Base-by-base conservation (phyloP, 164 flowering plant genomes). In the grape (Vitis vinifera) region DNA sequence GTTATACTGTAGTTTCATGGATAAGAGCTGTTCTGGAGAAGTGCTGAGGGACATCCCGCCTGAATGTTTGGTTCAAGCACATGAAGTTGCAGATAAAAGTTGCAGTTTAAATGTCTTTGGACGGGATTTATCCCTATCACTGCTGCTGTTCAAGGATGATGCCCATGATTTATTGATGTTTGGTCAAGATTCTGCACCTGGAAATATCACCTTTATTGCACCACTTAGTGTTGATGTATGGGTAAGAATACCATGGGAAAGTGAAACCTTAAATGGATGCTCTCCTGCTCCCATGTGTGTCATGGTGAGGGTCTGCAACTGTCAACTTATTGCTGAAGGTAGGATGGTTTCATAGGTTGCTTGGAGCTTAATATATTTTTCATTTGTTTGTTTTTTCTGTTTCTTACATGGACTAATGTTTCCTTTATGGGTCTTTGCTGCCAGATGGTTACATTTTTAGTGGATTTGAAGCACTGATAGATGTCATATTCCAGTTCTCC, bases 261-360 rank as follows among this genome's bases (percentile, higher is more conserved):
- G 52, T 73, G 72, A 69, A 59, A 16, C 67, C 52, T 59, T 60
- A 67, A 15, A 19, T 71, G 76, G 58, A 59, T 59, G 48, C 31
- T 69, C 80, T 57, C 56, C 76, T 60, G 57, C 64, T 63, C 58
- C 82, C 29, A 72, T 74, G 29, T 88, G 83, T 78, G 51, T 93
- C 74, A 89, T 90, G 93, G 76, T 77, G 62, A 82, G 71, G 68
- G 75, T 88, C 47, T 27, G 49, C 19, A 58, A 58, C 19, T 85
- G 94, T 74, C 85, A 87, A 75, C 29, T 91, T 69, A 67, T 76
- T 70, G 85, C 76, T 71, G 89, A 89, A 79, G 98, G 99, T 95
- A 79, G 47, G 81, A 23, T 62, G 19, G 10, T 29, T 55, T 68
- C 1, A 16, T 10, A 63, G 15, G 44, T n/a, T 3, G 17, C 44